Base-by-base conservation (phyloP, 305 asterid species). In the Solanum hybrid region DNA sequence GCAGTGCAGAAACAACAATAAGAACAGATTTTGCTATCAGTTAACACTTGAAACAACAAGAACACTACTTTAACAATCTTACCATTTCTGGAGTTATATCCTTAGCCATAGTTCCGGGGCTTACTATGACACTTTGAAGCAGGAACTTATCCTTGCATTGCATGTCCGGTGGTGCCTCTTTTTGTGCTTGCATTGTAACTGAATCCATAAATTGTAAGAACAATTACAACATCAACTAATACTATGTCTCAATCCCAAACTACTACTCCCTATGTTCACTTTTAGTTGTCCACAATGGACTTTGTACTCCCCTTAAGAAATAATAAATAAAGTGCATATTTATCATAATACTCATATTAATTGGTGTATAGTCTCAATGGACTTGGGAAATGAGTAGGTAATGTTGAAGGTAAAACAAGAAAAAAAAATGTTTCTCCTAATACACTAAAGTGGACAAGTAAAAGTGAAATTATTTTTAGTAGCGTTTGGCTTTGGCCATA, bases 181-280 rank as follows among this genome's bases (percentile, higher is more conserved):
- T 97, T 88, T 97, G 99, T 32, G 98, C 99, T 95, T 97, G 99
- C 99, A 97, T 97, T 29, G 98, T 97, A 90, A 97, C 99, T 97
- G 92, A 91, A 91, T 66, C 86, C 92, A 82, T 90, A 85, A 78
- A 75, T 37, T 78, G 78, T 88, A 86, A 66, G 87, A 85, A 79
- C 90, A 12, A 82, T 56, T 77, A 82, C 40, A 42, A 45, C 26
- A 42, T 45, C 87, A 85, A 85, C 51, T 32, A 32, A 32, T 56
- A 85, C 45, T 84, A 84, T 14, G 19, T 84, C 73, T 84, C 27
- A 84, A 17, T 45, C 38, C 73, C 40, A 17, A 84, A 29, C 87
- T 45, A 29, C 60, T 76, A 34, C 31, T 35, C 85, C 29, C 45
- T 78, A 13, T 14, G 6, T 73, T 31, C 40, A 75, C 80, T 7